phyloP scores from a whole-genome alignment of 1,284 basidiomycete genomes.

The Papiliotrema laurentii region DNA sequence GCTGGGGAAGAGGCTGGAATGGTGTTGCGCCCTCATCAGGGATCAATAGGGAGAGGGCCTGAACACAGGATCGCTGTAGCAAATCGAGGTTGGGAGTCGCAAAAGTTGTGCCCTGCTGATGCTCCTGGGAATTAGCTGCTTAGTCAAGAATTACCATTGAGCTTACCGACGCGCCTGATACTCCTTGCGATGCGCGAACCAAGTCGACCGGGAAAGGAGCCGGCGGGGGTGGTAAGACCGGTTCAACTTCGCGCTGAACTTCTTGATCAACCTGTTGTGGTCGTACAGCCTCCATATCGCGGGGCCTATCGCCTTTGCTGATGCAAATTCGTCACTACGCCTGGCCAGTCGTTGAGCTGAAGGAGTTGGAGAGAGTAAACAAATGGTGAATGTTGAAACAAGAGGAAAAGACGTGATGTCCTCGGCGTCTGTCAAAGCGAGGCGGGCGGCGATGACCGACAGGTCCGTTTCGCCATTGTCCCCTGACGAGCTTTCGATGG shows the following conservation, averaged over 20 bases:
- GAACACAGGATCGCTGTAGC: neutral
- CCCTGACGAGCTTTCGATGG: too few species aligned
- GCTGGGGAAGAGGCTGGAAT: neutral
- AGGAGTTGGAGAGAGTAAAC: too few species aligned
- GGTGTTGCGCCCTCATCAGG: neutral
- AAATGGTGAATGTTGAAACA: too few species aligned
- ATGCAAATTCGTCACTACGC: too few species aligned
- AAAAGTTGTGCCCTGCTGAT: neutral
- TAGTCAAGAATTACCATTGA: neutral
- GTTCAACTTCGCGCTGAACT: neutral
- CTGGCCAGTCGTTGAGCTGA: too few species aligned
- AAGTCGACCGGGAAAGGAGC: conserved; percentile 2
- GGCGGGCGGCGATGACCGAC: too few species aligned
- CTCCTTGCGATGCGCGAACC: neutral
- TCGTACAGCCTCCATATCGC: neutral
- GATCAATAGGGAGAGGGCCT: neutral
- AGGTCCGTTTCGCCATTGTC: too few species aligned
- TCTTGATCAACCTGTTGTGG: neutral
- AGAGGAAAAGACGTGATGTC: too few species aligned
- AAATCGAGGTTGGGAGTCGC: neutral
- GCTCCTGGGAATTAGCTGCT: neutral
- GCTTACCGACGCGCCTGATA: neutral
- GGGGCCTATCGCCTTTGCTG: too few species aligned
- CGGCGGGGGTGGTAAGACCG: neutral
- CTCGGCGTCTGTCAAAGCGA: too few species aligned